Evolutionary conservation across 2,329 filamentous ascomycete genomes (phyloP), one percentile per base, ranked within the genome.

Genomic region (Trichophaea hybrida): DNA sequence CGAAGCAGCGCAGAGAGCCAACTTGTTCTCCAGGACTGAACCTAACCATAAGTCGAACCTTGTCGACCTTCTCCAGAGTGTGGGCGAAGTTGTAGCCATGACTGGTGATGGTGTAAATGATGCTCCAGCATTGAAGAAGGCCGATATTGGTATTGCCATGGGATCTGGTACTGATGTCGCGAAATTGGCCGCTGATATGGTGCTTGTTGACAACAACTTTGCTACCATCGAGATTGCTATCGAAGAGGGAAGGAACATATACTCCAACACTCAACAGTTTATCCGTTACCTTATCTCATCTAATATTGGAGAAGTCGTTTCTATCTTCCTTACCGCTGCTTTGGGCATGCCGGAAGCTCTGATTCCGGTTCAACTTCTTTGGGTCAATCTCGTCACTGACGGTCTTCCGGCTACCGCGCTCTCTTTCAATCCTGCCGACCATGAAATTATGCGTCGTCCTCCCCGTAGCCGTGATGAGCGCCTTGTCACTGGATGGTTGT

Each of bases 241-340:
- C 65, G 93, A 98, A 72, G 93, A 98, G 75, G 93, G 93, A 57
- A 86, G 93, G 64, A 90, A 90, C 65, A 98, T 98, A 75, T 98
- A 96, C 80, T 97, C 93, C 83, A 98, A 98, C 78, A 98, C 93
- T 5, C 93, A 98, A 72, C 93, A 98, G 73, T 98, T 98, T 74
- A 98, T 98, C 74, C 88, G 94, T 54, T 98, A 98, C 73, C 80
- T 98, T 63, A 98, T 98, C 72, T 97, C 91, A 6, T 97, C 91
- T 65, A 98, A 98, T 76, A 98, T 98, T 67, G 94, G 93, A 69
- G 93, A 98, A 73, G 93, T 98, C 38, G 93, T 98, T 38, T 97
- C 93, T 7, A 98, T 98, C 74, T 98, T 98, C 80, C 75, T 98
- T 68, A 98, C 93, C 10, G 93, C 93, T 32, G 93, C 93, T 12